These are phyloP conservation scores for Penicillium nucicola DNA, from an alignment of 495 filamentous ascomycete species.

Conservation along the genomic window DNA sequence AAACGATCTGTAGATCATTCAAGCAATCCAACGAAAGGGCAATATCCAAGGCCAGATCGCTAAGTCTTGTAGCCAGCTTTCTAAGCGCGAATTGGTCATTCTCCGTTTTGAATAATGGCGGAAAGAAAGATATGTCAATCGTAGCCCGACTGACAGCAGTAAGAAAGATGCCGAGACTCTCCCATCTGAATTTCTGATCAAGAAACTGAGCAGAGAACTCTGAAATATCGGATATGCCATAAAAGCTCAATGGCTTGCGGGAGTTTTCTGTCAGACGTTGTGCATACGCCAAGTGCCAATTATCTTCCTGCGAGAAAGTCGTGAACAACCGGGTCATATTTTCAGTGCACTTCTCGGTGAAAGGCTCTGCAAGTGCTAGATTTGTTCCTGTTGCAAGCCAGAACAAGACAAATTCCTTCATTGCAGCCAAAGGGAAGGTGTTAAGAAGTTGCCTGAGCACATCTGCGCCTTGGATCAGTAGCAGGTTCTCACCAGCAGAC, in stretches of 20 bases:
- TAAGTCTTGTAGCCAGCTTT: slow-evolving; percentile 24
- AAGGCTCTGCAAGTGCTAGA: slow-evolving; percentile 32
- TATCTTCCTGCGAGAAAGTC: slow-evolving; percentile 17
- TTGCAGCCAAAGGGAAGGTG: slow-evolving; percentile 18
- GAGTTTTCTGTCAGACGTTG: slow-evolving; percentile 33
- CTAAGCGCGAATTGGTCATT: slow-evolving; percentile 25
- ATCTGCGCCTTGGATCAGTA: slow-evolving; percentile 27
- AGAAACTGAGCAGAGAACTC: slow-evolving; percentile 34
- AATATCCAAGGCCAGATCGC: slow-evolving; percentile 34
- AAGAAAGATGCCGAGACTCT: slow-evolving; percentile 40
- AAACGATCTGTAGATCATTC: slow-evolving; percentile 40
- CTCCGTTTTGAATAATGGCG: slow-evolving; percentile 27
- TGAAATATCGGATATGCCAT: slow-evolving; percentile 13
- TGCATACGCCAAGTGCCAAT: slow-evolving; percentile 31
- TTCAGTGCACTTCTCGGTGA: slow-evolving; percentile 27
- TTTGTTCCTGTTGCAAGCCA: slow-evolving; percentile 36
- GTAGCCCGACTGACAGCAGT: slow-evolving; percentile 35
- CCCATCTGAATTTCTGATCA: slow-evolving; percentile 36
- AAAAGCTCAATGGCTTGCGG: slow-evolving; percentile 24
- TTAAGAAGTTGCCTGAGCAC: slow-evolving; percentile 22
- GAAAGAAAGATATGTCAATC: slow-evolving; percentile 33
- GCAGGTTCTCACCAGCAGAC: slow-evolving; percentile 19
- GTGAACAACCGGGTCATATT: slow-evolving; percentile 24
- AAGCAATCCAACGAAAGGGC: slow-evolving; percentile 39
- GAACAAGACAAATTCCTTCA: slow-evolving; percentile 29